Conservation (phyloP, 768 basidiomycete genomes). For the Macrolepiota fuliginosa region DNA sequence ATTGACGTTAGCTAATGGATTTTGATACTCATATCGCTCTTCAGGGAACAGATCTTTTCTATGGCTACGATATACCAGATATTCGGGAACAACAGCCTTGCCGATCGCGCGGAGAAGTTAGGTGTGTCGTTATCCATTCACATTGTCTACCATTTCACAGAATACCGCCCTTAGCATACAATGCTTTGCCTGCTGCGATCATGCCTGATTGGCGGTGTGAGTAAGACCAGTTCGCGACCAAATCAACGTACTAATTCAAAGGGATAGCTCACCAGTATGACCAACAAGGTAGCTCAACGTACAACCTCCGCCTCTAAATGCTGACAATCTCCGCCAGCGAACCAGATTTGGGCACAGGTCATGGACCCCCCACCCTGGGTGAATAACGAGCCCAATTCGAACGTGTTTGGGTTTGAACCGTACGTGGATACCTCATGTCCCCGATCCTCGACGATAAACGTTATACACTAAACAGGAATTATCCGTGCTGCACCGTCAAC, state of each 20-base stretch:
- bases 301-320: background rate
- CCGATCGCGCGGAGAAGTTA: conserved; percentile 38
- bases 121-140: conserved; percentile 18
- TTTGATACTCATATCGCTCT: background rate
- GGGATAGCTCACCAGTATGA: conserved; percentile 39
- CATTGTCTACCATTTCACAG: background rate
- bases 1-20: background rate
- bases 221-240: background rate
- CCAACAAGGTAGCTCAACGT: conserved; percentile 31
- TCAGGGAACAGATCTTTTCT: conserved; percentile 42
- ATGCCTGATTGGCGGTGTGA: conserved; percentile 37
- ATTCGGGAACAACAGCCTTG: conserved; percentile 40
- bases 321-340: conserved; percentile 22
- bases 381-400: conserved; percentile 36
- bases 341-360: conserved; percentile 39
- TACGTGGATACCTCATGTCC: conserved; percentile 15
- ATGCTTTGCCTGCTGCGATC: conserved; percentile 37
- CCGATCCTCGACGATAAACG: background rate
- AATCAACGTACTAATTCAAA: background rate
- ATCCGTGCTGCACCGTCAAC: conserved; percentile 43
- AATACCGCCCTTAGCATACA: conserved; percentile 28
- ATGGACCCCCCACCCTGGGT: conserved; percentile 38
- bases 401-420: conserved; percentile 44
- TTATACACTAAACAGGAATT: conserved; percentile 26
- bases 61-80: conserved; percentile 39